phyloP scores from a whole-genome alignment of 2,329 filamentous ascomycete species.

The Fusarium chuoi region DNA sequence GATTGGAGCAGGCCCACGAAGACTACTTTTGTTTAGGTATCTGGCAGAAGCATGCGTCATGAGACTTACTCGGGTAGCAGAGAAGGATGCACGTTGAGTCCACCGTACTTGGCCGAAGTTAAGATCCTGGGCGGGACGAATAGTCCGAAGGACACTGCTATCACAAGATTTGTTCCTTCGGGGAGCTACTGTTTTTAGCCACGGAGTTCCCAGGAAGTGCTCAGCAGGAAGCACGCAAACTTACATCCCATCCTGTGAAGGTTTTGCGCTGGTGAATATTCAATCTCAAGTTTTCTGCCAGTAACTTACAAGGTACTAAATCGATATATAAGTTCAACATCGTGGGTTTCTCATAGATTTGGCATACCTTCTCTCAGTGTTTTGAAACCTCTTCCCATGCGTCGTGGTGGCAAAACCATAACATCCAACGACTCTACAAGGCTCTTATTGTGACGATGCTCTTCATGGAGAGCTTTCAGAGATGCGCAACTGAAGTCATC shows the following conservation, averaged over 20 bases:
- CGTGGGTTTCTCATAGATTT: background rate
- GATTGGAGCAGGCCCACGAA: conserved; percentile 87
- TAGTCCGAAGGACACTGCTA: conserved; percentile 94
- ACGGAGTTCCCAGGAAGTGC: background rate
- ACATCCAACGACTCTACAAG: conserved; percentile 85
- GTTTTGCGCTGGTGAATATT: conserved; percentile 80
- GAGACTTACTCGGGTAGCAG: conserved; percentile 78
- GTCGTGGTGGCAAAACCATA: conserved; percentile 82
- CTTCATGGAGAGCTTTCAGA: conserved; percentile 73
- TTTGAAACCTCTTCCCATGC: conserved; percentile 79
- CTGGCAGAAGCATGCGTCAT: background rate
- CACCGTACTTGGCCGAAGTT: conserved; percentile 77
- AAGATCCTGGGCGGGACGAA: conserved; percentile 85
- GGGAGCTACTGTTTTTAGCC: conserved; percentile 60
- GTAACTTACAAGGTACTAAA: conserved; percentile 77
- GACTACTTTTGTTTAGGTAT: conserved; percentile 57
- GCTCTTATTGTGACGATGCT: conserved; percentile 61
- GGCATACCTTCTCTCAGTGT: conserved; percentile 69
- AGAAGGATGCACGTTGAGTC: conserved; percentile 93
- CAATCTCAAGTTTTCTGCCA: conserved; percentile 72
- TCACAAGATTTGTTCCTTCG: conserved; percentile 75
- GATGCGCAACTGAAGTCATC: conserved; percentile 89
- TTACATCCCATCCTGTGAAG: conserved; percentile 83
- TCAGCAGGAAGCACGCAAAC: conserved; percentile 38
- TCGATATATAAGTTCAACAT: background rate